These are phyloP conservation scores for Filobasidium uniguttulatum DNA, from an alignment of 1,284 basidiomycete genomes.

Conservation along the genomic window DNA sequence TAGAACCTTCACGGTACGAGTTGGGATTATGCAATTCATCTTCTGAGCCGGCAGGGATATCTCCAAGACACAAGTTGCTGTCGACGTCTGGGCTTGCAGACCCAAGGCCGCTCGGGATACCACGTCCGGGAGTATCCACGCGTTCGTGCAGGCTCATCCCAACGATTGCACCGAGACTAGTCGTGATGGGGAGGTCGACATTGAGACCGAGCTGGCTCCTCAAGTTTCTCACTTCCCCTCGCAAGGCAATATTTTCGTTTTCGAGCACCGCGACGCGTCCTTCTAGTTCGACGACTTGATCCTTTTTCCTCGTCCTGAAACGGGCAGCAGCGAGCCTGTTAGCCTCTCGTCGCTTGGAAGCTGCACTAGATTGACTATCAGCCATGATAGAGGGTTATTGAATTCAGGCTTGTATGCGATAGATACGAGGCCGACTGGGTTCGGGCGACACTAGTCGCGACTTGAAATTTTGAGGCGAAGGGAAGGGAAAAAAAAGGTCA, in stretches of 20 bases:
- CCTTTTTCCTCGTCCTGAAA: conserved; percentile 20
- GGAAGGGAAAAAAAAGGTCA: no score
- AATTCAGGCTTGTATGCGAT: no score
- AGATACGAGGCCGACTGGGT: no score
- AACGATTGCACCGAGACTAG: not conserved
- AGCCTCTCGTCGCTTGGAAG: conserved; percentile 16
- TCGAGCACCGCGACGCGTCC: conserved; percentile 14
- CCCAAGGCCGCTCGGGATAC: no score
- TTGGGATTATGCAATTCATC: no score
- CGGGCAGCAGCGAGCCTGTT: conserved; percentile 19
- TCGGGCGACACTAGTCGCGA: no score
- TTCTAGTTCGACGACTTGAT: conserved; percentile 19
- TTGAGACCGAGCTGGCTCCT: not conserved
- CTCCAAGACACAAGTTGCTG: no score
- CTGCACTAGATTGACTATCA: conserved; percentile 5
- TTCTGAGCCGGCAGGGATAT: no score
- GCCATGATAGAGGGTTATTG: no score
- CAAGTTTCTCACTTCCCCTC: not conserved
- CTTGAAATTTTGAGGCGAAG: no score
- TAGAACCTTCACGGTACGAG: no score
- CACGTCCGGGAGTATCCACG: not conserved
- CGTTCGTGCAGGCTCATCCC: not conserved
- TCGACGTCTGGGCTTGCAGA: no score
- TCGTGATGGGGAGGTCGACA: not conserved
- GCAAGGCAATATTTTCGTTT: conserved; percentile 14